Conservation (phyloP, 164 flowering plant species). For the Macadamia integrifolia region DNA sequence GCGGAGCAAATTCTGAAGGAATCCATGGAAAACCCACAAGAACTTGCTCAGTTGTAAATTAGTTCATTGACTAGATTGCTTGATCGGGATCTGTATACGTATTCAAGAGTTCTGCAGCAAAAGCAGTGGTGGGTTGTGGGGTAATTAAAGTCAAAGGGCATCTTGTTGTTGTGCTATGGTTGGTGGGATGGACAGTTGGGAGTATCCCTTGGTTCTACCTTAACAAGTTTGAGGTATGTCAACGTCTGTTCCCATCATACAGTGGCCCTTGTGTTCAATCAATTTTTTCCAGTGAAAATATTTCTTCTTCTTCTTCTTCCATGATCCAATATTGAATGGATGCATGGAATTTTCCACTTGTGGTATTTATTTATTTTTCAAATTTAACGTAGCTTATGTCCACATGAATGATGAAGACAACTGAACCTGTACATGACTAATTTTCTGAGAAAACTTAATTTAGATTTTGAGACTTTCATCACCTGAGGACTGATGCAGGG, state of each 20-base stretch:
- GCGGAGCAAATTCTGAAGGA: conserved; percentile 82
- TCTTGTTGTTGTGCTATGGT: conserved; percentile 14
- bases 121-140: conserved; percentile 17
- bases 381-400: neutral
- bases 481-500: no score
- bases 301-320: conserved; percentile 8
- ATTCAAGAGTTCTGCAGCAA: conserved; percentile 9
- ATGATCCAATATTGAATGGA: conserved; percentile 1
- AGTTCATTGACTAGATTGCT: conserved; percentile 24
- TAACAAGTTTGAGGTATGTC: conserved; percentile 21
- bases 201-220: conserved; percentile 17
- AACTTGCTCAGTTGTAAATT: conserved; percentile 72
- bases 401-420: neutral
- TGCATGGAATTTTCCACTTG: neutral
- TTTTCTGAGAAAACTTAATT: no score
- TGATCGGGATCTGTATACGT: conserved; percentile 15
- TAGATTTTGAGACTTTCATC: no score
- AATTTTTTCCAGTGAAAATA: conserved; percentile 11
- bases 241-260: conserved; percentile 12
- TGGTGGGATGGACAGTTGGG: conserved; percentile 4
- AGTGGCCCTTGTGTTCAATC: conserved; percentile 6
- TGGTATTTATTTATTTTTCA: neutral
- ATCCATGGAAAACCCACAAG: conserved; percentile 73
- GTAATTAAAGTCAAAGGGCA: conserved; percentile 2
- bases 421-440: neutral